Conservation (phyloP, 208 protist species). For the Spongospora subterranea region DNA sequence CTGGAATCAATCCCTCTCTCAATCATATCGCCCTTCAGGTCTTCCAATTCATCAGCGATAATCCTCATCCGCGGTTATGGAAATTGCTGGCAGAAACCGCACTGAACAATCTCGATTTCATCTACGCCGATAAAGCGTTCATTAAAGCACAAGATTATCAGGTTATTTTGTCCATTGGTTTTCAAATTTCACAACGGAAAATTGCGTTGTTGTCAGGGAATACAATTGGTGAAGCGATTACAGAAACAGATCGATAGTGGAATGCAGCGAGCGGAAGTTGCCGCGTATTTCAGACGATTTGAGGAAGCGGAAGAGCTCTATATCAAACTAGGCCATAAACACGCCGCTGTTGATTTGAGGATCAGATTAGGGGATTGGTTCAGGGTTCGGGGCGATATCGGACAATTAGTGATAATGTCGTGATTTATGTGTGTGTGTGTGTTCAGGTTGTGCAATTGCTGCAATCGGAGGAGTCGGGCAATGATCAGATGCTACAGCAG, state of each 20-base stretch:
- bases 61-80: slow-evolving; percentile 89
- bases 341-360: slow-evolving; percentile 90
- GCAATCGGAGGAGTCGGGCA: slow-evolving; percentile 74
- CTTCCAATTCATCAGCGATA: slow-evolving; percentile 85
- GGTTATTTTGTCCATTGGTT: neutral
- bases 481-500: slow-evolving; percentile 84
- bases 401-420: neutral
- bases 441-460: slow-evolving; percentile 81
- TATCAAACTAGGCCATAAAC: slow-evolving; percentile 90
- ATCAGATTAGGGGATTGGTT: slow-evolving; percentile 91
- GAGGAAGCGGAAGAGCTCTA: slow-evolving; percentile 94
- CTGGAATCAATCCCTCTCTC: neutral
- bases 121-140: slow-evolving; percentile 81
- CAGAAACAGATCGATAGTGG: slow-evolving; percentile 75
- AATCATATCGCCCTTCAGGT: slow-evolving; percentile 74
- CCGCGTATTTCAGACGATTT: slow-evolving; percentile 90
- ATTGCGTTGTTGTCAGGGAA: slow-evolving; percentile 71
- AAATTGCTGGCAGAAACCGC: slow-evolving; percentile 88
- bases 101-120: slow-evolving; percentile 78
- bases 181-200: neutral
- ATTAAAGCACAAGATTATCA: slow-evolving; percentile 90
- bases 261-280: slow-evolving; percentile 94
- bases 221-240: slow-evolving; percentile 80
- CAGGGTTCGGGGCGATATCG: neutral
- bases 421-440: neutral